Conservation (phyloP, 345 rosid species). For the Lumnitzera littorea region DNA sequence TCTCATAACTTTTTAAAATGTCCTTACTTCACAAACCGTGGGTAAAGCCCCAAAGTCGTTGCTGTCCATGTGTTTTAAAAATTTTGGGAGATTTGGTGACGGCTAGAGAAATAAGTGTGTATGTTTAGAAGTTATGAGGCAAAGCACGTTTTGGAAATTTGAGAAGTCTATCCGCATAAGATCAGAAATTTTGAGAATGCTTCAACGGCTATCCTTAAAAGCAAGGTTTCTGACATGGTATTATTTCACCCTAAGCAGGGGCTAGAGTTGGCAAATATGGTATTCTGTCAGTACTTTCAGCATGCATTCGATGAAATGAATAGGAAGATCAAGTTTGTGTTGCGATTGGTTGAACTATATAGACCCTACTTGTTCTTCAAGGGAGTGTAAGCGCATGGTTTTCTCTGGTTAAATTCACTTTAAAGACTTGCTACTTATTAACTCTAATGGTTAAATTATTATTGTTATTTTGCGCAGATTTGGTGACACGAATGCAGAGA, state of each 20-base stretch:
- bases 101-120: too few relatives aligned
- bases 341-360: slow-evolving; percentile 68
- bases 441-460: not conserved
- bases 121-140: too few relatives aligned
- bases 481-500: slow-evolving; percentile 54
- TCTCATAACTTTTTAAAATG: too few relatives aligned
- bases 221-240: not conserved
- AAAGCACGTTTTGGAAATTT: too few relatives aligned
- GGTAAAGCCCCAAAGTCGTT: too few relatives aligned
- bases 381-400: slow-evolving; percentile 48
- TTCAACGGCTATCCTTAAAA: too few relatives aligned
- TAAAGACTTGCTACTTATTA: not conserved
- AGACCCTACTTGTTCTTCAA: slow-evolving; percentile 70
- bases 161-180: too few relatives aligned
- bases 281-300: slow-evolving; percentile 35
- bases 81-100: too few relatives aligned
- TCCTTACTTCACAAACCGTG: too few relatives aligned
- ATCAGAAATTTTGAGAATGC: too few relatives aligned
- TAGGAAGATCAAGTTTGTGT: slow-evolving; percentile 46
- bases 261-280: slow-evolving; percentile 37
- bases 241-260: slow-evolving; percentile 18
- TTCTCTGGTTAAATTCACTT: not conserved
- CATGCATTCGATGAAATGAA: slow-evolving; percentile 29
- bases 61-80: too few relatives aligned
- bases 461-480: slow-evolving; percentile 28